phyloP scores from a whole-genome alignment of 2,329 filamentous ascomycete species.

The Sclerotinia sclerotiorum region DNA sequence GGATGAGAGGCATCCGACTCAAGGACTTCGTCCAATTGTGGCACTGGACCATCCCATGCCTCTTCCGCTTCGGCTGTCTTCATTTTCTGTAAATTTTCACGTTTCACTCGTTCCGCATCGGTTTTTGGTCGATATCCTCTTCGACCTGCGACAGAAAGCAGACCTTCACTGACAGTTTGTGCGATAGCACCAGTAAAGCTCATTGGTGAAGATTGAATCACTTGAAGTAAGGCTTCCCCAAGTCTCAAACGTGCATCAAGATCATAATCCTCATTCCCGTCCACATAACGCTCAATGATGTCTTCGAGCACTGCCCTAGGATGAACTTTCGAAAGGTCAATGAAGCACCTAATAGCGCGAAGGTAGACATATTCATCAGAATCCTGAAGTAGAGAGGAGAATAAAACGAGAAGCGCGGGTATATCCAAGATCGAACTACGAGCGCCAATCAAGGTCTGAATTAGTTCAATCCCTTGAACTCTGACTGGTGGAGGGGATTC shows the following conservation, averaged over 20 bases:
- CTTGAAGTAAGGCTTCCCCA: slow-evolving; percentile 65
- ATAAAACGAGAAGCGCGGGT: slow-evolving; percentile 60
- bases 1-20: slow-evolving; percentile 28
- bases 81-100: slow-evolving; percentile 50
- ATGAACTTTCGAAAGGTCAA: slow-evolving; percentile 58
- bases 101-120: slow-evolving; percentile 53
- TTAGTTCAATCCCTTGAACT: slow-evolving; percentile 61
- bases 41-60: slow-evolving; percentile 55
- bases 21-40: slow-evolving; percentile 47
- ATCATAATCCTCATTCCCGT: slow-evolving; percentile 55
- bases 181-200: slow-evolving; percentile 57
- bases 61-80: slow-evolving; percentile 53
- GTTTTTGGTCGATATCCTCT: slow-evolving; percentile 62
- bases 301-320: slow-evolving; percentile 62
- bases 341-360: slow-evolving; percentile 63
- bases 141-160: slow-evolving; percentile 64
- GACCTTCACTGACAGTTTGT: slow-evolving; percentile 53
- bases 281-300: slow-evolving; percentile 66
- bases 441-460: slow-evolving; percentile 56
- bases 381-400: slow-evolving; percentile 64
- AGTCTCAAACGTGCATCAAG: slow-evolving; percentile 67
- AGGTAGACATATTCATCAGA: slow-evolving; percentile 71
- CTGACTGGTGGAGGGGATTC: slow-evolving; percentile 67
- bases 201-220: slow-evolving; percentile 60
- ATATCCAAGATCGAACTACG: slow-evolving; percentile 63